A percentile compares a stretch with the other conserved stretches of the same genome.
These are phyloP conservation scores for Ceratobasidium papillatum DNA, from an alignment of 1,284 basidiomycete genomes.

Conservation along the genomic window DNA sequence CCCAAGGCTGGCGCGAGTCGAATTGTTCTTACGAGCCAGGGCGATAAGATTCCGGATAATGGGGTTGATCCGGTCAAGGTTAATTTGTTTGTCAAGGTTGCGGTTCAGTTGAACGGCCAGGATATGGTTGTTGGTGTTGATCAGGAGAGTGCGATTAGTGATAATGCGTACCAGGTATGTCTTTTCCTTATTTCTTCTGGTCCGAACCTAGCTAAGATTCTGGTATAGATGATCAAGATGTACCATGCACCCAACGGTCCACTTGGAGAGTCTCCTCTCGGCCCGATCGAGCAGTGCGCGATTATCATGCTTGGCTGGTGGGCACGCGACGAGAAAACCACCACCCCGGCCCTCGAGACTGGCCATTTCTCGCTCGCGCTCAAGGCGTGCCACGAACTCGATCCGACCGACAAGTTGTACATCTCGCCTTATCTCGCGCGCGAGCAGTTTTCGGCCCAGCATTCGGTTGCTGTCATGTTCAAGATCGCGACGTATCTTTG, in stretches of 20 bases:
- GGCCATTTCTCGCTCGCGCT: slow-evolving; percentile 32
- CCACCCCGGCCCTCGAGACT: background rate
- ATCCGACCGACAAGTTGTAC: slow-evolving; percentile 7
- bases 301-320: slow-evolving; percentile 9
- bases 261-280: slow-evolving; percentile 9
- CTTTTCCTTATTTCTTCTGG: background rate
- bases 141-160: slow-evolving; percentile 14
- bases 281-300: background rate
- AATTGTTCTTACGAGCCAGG: background rate
- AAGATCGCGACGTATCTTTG: slow-evolving; percentile 11
- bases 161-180: slow-evolving; percentile 22
- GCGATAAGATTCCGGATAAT: too few relatives aligned
- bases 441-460: background rate
- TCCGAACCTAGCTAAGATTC: background rate
- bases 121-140: slow-evolving; percentile 35
- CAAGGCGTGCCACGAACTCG: slow-evolving; percentile 1
- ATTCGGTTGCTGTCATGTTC: background rate
- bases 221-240: slow-evolving; percentile 7
- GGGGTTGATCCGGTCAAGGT: background rate
- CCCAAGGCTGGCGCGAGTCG: background rate
- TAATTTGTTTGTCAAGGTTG: slow-evolving; percentile 35
- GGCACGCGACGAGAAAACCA: background rate
- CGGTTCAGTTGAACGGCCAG: slow-evolving; percentile 21
- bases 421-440: background rate
- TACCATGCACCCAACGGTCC: background rate